Conservation (phyloP, 306 rosid species). For the Prunus padus region DNA sequence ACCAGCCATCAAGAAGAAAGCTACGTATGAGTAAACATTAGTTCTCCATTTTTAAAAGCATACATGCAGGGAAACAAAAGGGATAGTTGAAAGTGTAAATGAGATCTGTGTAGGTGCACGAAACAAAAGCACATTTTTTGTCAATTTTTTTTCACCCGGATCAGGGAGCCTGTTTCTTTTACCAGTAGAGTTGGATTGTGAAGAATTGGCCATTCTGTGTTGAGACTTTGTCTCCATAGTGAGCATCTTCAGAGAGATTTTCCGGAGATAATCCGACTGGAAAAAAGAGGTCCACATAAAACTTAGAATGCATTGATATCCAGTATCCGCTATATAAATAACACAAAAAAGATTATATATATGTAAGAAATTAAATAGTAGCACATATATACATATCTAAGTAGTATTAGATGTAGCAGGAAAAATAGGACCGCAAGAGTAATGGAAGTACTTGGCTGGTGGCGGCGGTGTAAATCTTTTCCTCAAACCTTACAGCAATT, state of each 20-base stretch:
- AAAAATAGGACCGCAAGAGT: not conserved
- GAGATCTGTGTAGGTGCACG: too few species aligned
- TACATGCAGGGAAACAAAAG: too few species aligned
- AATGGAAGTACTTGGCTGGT: constrained; percentile 54
- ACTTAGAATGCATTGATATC: not conserved
- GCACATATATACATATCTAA: not conserved
- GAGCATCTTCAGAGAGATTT: constrained; percentile 35
- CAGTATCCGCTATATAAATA: not conserved
- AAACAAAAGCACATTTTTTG: too few species aligned
- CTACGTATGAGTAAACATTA: too few species aligned
- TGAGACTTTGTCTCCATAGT: constrained; percentile 66
- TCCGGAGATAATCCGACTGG: constrained; percentile 40
- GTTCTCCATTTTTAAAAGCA: too few species aligned
- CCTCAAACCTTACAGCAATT: constrained; percentile 83
- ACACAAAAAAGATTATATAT: not conserved
- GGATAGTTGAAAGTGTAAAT: too few species aligned
- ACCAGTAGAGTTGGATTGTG: constrained; percentile 45
- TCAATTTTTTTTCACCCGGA: constrained; percentile 22
- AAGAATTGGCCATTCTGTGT: constrained; percentile 33
- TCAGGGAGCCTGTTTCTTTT: constrained; percentile 55
- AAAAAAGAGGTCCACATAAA: not conserved
- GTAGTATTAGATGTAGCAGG: not conserved
- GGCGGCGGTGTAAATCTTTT: constrained; percentile 60
- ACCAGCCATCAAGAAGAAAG: not conserved
- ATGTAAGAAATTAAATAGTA: not conserved